These are phyloP conservation scores for Botryotinia convoluta DNA, from an alignment of 2,329 filamentous ascomycete species.

Conservation along the genomic window DNA sequence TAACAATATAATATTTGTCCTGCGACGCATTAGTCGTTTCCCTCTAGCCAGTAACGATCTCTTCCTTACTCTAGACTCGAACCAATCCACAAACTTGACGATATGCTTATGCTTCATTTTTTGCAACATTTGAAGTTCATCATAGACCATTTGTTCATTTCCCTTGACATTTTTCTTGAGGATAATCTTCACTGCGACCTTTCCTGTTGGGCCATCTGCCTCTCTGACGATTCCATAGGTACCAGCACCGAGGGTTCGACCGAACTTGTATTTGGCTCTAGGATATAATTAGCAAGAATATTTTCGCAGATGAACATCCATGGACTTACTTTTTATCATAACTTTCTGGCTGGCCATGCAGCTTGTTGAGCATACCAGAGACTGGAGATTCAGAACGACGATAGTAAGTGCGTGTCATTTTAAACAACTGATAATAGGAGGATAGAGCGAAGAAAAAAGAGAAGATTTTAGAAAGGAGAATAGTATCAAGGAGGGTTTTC, in stretches of 20 bases:
- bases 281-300: constrained; percentile 25
- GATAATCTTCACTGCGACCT: constrained; percentile 98
- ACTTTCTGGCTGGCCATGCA: constrained; percentile 93
- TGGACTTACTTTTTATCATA: constrained; percentile 89
- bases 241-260: constrained; percentile 88
- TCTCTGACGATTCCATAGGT: constrained; percentile 98
- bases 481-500: background rate
- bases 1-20: constrained; percentile 99
- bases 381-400: constrained; percentile 50
- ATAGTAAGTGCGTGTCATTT: constrained; percentile 18
- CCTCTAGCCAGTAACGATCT: background rate
- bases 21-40: constrained; percentile 40
- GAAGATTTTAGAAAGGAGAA: background rate
- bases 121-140: constrained; percentile 93
- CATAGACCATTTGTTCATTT: constrained; percentile 98
- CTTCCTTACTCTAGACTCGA: constrained; percentile 80
- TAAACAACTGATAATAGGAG: constrained; percentile 17
- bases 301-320: background rate
- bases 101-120: constrained; percentile 90
- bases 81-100: constrained; percentile 97
- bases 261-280: constrained; percentile 86
- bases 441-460: background rate
- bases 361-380: constrained; percentile 87
- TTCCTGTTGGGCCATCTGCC: constrained; percentile 77
- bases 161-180: constrained; percentile 98